Base-by-base conservation (phyloP, 345 rosid genomes). In the Aquilaria yunnanensis region DNA sequence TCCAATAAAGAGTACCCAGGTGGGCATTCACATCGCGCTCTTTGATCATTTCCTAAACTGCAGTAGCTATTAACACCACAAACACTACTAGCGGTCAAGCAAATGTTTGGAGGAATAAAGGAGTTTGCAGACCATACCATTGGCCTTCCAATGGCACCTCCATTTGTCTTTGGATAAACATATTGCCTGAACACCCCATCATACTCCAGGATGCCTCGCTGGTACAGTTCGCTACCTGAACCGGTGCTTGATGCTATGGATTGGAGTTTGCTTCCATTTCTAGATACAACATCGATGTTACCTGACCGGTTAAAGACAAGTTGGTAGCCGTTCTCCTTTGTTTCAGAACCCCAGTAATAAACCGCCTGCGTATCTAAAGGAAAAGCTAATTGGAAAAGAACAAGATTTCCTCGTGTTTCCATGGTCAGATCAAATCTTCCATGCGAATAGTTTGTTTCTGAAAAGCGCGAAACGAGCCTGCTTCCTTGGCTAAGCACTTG, bases 171-270 rank as follows among this genome's bases (percentile, higher is more conserved):
- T 47, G 49, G 49, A 47, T 47, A 47, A 12, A 47, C 49, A 47
- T 47, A 47, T 6, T 47, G 49, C 49, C 49, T 47, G 49, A 47
- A 6, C 9, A 47, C 49, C 49, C 49, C 49, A 12, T 47, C 86
- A 34, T 62, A 74, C n/a, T 86, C 91, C 9, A 86, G 31, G 47
- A 71, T 69, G 3, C 72, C 84, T 50, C 91, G 70, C 56, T 58
- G 78, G 60, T 81, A 85, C 31, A 60, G 72, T 5, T 76, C 70
- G 14, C 13, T 47, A 10, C 41, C 12, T 16, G 77, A 65, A 9
- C 53, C 58, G 41, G 6, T 5, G 32, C 10, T 1, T 23, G 66
- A 34, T 49, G 59, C 60, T 9, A 75, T 52, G 4, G 2, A 0
- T 10, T 1, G 10, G 4, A 74, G 59, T 4, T 52, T 51, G 7